These are phyloP conservation scores for Fonsecaea multimorphosa DNA, from an alignment of 2,329 filamentous ascomycete genomes.

Conservation along the genomic window DNA sequence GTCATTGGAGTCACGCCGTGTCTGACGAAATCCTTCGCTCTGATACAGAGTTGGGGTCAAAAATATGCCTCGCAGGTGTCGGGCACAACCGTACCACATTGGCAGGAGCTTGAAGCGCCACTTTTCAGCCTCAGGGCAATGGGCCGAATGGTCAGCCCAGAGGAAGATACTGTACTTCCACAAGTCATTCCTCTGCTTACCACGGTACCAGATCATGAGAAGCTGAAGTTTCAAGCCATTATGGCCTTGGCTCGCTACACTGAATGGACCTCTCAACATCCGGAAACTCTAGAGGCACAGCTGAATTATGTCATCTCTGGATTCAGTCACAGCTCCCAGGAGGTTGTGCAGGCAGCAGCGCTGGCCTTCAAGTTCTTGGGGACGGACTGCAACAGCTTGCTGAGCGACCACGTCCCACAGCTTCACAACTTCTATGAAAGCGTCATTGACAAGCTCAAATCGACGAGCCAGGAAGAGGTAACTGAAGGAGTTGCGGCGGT, in stretches of 20 bases:
- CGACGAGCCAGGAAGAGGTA: slow-evolving; percentile 89
- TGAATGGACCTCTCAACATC: slow-evolving; percentile 94
- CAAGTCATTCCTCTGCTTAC: slow-evolving; percentile 93
- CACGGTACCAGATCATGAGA: slow-evolving; percentile 93
- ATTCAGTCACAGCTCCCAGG: slow-evolving; percentile 85
- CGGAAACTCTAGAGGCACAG: slow-evolving; percentile 88
- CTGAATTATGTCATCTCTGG: slow-evolving; percentile 95
- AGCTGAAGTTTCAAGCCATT: slow-evolving; percentile 96
- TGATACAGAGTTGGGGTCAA: slow-evolving; percentile 87
- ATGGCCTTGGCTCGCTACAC: slow-evolving; percentile 98
- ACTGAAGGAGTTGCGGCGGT: slow-evolving; percentile 95
- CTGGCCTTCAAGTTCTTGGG: slow-evolving; percentile 97
- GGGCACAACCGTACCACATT: slow-evolving; percentile 79
- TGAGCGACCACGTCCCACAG: slow-evolving; percentile 82
- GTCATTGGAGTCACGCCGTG: slow-evolving; percentile 94
- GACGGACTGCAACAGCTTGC: slow-evolving; percentile 85
- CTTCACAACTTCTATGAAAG: slow-evolving; percentile 92
- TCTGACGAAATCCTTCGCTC: slow-evolving; percentile 81
- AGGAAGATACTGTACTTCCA: slow-evolving; percentile 84
- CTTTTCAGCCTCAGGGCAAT: slow-evolving; percentile 95
- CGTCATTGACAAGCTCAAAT: slow-evolving; percentile 83
- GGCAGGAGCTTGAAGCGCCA: slow-evolving; percentile 95
- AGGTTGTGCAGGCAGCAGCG: slow-evolving; percentile 89
- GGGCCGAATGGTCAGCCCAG: slow-evolving; percentile 91
- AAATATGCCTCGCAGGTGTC: slow-evolving; percentile 78